These are phyloP conservation scores for Scleroderma citrinum DNA, from an alignment of 768 basidiomycete genomes.

Conservation along the genomic window DNA sequence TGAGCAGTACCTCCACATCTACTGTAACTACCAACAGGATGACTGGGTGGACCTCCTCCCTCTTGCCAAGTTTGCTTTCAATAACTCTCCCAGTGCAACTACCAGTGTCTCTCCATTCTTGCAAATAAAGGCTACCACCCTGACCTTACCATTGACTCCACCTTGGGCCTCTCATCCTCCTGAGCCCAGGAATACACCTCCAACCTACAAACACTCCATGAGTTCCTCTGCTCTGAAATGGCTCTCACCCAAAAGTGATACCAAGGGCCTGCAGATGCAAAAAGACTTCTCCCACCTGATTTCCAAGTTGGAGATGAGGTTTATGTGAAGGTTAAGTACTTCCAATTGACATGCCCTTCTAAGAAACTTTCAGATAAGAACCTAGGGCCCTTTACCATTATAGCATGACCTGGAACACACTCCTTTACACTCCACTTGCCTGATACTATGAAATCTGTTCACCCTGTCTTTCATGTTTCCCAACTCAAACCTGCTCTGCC, in stretches of 20 bases:
- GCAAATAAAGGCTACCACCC: slow-evolving; percentile 27
- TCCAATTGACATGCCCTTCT: slow-evolving; percentile 3
- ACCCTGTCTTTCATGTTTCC: slow-evolving; percentile 6
- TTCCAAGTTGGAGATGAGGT: slow-evolving; percentile 5
- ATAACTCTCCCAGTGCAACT: slow-evolving; percentile 20
- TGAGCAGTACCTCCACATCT: slow-evolving; percentile 33
- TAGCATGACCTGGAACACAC: slow-evolving; percentile 10
- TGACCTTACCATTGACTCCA: slow-evolving; percentile 10
- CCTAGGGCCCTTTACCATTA: slow-evolving; percentile 16
- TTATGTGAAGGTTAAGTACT: slow-evolving; percentile 5
- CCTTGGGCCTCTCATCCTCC: slow-evolving; percentile 8
- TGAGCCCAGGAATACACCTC: slow-evolving; percentile 14
- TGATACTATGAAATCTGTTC: slow-evolving; percentile 10
- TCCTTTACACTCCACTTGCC: slow-evolving; percentile 19
- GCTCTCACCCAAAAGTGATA: slow-evolving; percentile 10
- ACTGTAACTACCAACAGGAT: slow-evolving; percentile 26
- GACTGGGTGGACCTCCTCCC: slow-evolving; percentile 30
- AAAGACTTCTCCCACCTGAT: neutral
- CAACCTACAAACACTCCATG: slow-evolving; percentile 16
- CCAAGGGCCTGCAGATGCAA: slow-evolving; percentile 5
- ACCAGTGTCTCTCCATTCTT: slow-evolving; percentile 30
- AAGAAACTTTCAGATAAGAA: slow-evolving; percentile 18
- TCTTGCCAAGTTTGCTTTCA: slow-evolving; percentile 30
- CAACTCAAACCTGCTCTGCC: neutral
- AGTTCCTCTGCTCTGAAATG: slow-evolving; percentile 12